A percentile compares a stretch with the other conserved stretches of the same genome.
Conservation (phyloP, 2,329 filamentous ascomycete genomes). For the Fusarium scirpi region DNA sequence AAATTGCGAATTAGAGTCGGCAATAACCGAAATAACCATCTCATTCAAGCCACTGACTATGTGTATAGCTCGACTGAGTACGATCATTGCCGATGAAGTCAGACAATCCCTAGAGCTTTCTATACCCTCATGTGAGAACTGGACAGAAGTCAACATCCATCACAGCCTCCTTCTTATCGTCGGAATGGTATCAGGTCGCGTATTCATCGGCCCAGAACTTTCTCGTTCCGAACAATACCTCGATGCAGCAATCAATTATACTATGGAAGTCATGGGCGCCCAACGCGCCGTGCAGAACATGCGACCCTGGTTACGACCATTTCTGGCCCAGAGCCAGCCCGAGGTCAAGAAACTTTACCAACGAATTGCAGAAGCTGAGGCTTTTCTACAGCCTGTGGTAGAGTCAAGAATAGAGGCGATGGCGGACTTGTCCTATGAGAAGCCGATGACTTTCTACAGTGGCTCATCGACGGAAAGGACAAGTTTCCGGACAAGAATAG, state of each 20-base stretch:
- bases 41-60: background rate
- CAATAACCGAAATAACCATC: rapidly evolving
- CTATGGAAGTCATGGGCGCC: background rate
- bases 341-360: background rate
- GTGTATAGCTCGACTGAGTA: background rate
- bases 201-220: background rate
- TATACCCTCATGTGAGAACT: background rate
- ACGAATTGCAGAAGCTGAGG: background rate
- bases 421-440: background rate
- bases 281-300: background rate
- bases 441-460: background rate
- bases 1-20: background rate
- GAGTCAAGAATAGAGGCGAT: background rate
- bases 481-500: background rate
- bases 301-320: background rate
- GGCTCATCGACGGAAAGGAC: background rate
- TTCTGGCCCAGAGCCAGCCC: background rate
- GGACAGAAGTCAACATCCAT: background rate
- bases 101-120: background rate
- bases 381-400: background rate
- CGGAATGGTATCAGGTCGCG: background rate
- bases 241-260: background rate
- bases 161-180: background rate
- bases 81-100: background rate
- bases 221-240: background rate